Percentiles rank a stretch among this genome's conserved stretches.
Evolutionary conservation across 2,329 filamentous ascomycete genomes (phyloP).

Genomic region (Fusarium papillatum): DNA sequence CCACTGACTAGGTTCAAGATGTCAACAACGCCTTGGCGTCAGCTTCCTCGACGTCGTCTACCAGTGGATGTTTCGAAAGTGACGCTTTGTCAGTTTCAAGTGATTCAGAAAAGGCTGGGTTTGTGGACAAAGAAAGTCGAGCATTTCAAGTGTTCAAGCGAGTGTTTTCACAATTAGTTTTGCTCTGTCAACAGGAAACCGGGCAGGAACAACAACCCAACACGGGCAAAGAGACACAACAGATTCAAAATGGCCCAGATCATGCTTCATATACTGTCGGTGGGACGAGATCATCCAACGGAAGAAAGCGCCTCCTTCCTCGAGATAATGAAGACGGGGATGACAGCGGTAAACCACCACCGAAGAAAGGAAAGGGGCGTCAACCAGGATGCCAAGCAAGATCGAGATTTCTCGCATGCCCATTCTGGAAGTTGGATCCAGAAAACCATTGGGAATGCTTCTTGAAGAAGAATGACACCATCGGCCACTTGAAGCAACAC

Average conservation of each 20-base stretch:
- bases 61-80: neutral
- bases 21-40: neutral
- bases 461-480: neutral
- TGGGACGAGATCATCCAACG: no score
- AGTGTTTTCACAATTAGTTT: neutral
- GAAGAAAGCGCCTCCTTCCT: neutral
- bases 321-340: neutral
- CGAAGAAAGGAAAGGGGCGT: neutral
- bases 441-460: neutral
- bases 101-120: neutral
- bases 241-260: neutral
- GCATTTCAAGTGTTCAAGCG: neutral
- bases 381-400: neutral
- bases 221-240: neutral
- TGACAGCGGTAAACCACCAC: neutral
- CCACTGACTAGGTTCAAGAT: neutral
- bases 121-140: neutral
- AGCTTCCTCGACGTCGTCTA: neutral
- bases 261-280: neutral
- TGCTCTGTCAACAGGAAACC: neutral
- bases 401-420: neutral
- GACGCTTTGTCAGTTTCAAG: neutral
- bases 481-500: neutral
- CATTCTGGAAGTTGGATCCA: neutral
- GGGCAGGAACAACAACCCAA: neutral